Evolutionary conservation across 257 asterid species (phyloP), one percentile per base, ranked within the genome.

Genomic region (Salvia miltiorrhiza): DNA sequence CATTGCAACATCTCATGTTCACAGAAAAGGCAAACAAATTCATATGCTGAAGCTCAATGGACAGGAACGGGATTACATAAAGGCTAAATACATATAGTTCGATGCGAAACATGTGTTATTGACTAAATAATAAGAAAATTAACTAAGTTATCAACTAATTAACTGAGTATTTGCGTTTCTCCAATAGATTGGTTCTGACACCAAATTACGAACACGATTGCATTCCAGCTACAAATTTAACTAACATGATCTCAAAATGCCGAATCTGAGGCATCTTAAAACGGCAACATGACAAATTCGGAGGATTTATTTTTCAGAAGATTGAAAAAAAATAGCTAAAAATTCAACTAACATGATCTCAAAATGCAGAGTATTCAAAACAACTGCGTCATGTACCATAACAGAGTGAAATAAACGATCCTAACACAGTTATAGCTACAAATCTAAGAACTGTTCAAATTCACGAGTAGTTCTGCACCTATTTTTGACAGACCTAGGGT

Each of bases 401-500:
- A 32, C 61, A 23, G 39, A 40, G 41, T 33, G 37, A 41, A 57
- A 32, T 49, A 5, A 62, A 56, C 24, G 28, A 62, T 32, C 54
- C 28, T 45, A 43, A 23, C 5, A 5, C 10, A 53, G 8, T 58
- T 53, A 16, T 0, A 30, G 67, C 21, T 35, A 45, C 1, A 64
- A 43, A 49, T 57, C 35, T 54, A 23, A 53, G 37, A 30, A 5
- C 43, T 33, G n/a, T 28, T 28, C 66, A 44, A 21, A 47, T 35
- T 54, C 53, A 19, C 63, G 14, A 14, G 59, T 50, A 73, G 10
- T 49, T 41, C 47, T 10, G 24, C 16, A 14, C 68, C 48, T 20
- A 23, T 24, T 7, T 26, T 14, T 10, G 4, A 65, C 81, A 39
- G 16, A 84, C 93, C 88, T 83, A 86, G 91, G 93, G 82, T 80